These are phyloP conservation scores for Yarrowia galli DNA, from an alignment of 1,139 yeast species.

Conservation along the genomic window DNA sequence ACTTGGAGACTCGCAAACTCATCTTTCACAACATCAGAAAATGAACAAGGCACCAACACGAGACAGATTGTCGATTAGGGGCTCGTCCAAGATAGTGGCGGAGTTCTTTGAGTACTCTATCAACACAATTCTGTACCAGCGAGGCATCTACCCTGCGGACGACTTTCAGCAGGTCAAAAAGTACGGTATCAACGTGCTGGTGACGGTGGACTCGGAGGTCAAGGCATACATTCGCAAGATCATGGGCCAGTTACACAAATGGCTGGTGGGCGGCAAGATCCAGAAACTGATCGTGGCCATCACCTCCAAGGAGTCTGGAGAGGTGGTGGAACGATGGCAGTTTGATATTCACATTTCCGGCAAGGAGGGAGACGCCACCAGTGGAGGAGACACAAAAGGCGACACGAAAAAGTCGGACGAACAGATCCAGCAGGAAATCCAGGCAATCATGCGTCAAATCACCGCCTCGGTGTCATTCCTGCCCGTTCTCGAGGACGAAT, in stretches of 20 bases:
- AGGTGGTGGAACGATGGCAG: constrained; percentile 85
- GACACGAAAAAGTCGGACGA: constrained; percentile 53
- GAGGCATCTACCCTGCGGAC: constrained; percentile 90
- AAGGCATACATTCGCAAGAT: constrained; percentile 71
- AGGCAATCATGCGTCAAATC: constrained; percentile 84
- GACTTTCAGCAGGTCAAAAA: constrained; percentile 82
- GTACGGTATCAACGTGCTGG: constrained; percentile 78
- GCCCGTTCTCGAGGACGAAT: constrained; percentile 72
- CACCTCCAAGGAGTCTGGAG: constrained; percentile 69
- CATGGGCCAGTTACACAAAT: constrained; percentile 76
- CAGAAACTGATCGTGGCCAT: constrained; percentile 75
- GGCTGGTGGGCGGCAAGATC: constrained; percentile 79
- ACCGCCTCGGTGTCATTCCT: constrained; percentile 87
- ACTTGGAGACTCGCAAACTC: too few species aligned
- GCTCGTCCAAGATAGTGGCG: constrained; percentile 77
- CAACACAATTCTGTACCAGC: constrained; percentile 80
- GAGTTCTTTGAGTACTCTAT: constrained; percentile 87
- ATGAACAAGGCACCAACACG: constrained; percentile 51
- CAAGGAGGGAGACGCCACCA: constrained; percentile 29
- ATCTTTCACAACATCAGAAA: background rate
- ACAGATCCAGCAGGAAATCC: constrained; percentile 75
- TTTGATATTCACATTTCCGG: constrained; percentile 65
- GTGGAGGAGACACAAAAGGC: background rate
- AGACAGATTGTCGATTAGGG: constrained; percentile 70
- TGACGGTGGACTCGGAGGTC: constrained; percentile 79